Base-by-base conservation (phyloP, 257 asterid species). In the Solanum sparsipilum region DNA sequence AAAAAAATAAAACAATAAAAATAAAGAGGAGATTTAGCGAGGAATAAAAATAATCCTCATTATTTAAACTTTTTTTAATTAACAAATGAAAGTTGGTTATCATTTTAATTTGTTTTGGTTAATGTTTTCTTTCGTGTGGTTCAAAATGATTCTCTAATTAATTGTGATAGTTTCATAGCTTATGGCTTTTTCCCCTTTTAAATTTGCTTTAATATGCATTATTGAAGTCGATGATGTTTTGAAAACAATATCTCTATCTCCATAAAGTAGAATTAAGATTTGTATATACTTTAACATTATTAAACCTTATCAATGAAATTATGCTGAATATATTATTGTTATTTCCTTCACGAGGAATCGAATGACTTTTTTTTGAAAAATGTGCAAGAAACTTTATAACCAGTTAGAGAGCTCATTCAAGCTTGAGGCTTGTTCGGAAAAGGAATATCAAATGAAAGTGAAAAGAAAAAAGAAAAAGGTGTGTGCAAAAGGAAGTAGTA, bases 161-260 rank as follows among this genome's bases (percentile, higher is more conserved):
- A 9, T 23, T 60, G 29, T 9, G 70, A 23, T 4, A 60, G 4
- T 5, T 60, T 8, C 68, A 52, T 52, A 15, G 60, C 60, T 16
- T 16, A 52, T 6, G 60, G 1, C 60, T 52, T 52, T 48, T 52
- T 16, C 23, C 3, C 60, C 60, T 16, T 52, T 16, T 52, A 21
- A 60, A 60, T 21, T 60, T 60, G 27, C 13, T 60, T 60, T 60
- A 1, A 23, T 23, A 23, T 60, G 2, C 0, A 21, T 60, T 23
- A 23, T 4, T 60, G 25, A 5, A 23, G 2, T 0, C 0, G 3
- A 60, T 0, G 0, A 60, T 9, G 2, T 60, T 60, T 1, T 0
- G 1, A 63, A 63, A 63, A 63, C 0, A 9, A 9, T 4, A 3
- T 63, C 0, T 63, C 6, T 63, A 23, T 9, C 0, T n/a, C 0